Evolutionary conservation across 2,329 filamentous ascomycete genomes (phyloP), one percentile per base, ranked within the genome.

Genomic region (Fusarium keratoplasticum): DNA sequence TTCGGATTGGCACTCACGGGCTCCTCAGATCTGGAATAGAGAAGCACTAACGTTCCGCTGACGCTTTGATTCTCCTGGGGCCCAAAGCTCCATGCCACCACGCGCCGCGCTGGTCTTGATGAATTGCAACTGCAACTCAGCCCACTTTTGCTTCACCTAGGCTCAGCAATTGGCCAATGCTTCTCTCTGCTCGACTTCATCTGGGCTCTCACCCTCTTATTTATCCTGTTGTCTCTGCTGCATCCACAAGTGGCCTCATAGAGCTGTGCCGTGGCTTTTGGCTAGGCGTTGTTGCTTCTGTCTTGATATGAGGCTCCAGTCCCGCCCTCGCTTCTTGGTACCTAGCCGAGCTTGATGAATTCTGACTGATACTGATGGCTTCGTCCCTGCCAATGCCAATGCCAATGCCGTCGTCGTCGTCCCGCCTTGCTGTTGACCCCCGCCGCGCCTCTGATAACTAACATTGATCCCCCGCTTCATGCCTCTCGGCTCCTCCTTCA

Each of bases 131-230:
- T 59, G 50, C 60, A 70, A 59, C 73, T 70, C 72, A 76, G 72
- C 66, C 76, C 76, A 70, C 76, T 69, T 71, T 68, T 33, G 54
- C 62, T 65, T 57, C 47, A 61, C 73, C 59, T 67, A 66, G 60
- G 76, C 16, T 61, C 61, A 71, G 69, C 67, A 75, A 64, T 64
- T 76, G 75, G 75, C 55, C 73, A 74, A 73, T 76, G 75, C 73
- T 70, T 73, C 47, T 63, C 42, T 61, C 20, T 52, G 47, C 58
- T 69, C 67, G 62, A 69, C 73, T 72, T 63, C 57, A 67, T 64
- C 64, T 66, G 58, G 52, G 58, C 58, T 67, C 62, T 71, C 54
- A 20, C 38, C 64, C 52, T 58, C 52, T 54, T 52, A 29, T 47
- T 55, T 58, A 36, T 64, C 72, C 72, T 50, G 58, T 58, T 50